Evolutionary conservation across 2,329 filamentous ascomycete species (phyloP).

Genomic region (Calonectria hongkongensis): DNA sequence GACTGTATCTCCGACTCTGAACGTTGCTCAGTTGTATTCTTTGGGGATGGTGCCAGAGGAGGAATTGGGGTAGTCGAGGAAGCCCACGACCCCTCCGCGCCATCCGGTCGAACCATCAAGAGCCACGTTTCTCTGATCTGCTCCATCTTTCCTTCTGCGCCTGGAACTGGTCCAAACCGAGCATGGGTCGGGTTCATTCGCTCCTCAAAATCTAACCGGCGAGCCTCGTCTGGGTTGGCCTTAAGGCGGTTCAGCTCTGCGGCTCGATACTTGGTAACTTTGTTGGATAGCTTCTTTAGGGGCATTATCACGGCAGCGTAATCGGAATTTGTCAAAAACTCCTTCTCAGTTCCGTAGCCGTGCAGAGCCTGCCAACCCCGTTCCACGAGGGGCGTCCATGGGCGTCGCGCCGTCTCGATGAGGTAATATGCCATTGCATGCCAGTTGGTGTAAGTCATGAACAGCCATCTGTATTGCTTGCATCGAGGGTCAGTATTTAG

Average conservation of each 20-base stretch:
- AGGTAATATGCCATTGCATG: slow-evolving; percentile 70
- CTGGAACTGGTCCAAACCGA: slow-evolving; percentile 69
- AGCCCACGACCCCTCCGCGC: slow-evolving; percentile 42
- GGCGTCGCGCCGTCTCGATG: slow-evolving; percentile 66
- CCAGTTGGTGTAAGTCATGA: slow-evolving; percentile 71
- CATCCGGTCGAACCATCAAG: slow-evolving; percentile 64
- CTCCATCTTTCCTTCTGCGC: slow-evolving; percentile 68
- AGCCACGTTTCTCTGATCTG: slow-evolving; percentile 70
- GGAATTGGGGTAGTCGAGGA: slow-evolving; percentile 39
- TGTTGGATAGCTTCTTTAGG: slow-evolving; percentile 72
- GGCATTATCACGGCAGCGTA: slow-evolving; percentile 72
- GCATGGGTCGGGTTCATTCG: slow-evolving; percentile 65
- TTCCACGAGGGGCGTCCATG: slow-evolving; percentile 70
- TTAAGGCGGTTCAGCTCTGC: slow-evolving; percentile 70
- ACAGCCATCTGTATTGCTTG: slow-evolving; percentile 69
- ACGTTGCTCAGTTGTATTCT: not conserved
- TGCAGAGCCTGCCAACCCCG: slow-evolving; percentile 70
- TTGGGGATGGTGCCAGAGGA: slow-evolving; percentile 9
- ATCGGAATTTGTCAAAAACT: slow-evolving; percentile 66
- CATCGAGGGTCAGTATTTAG: slow-evolving; percentile 75
- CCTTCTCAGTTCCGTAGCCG: slow-evolving; percentile 61
- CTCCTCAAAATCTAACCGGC: slow-evolving; percentile 70
- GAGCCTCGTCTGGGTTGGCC: slow-evolving; percentile 68
- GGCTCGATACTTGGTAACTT: slow-evolving; percentile 71
- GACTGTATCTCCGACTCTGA: slow-evolving; percentile 15